Base-by-base conservation (phyloP, 2,329 filamentous ascomycete species). In the Gaeumannomyces tritici region DNA sequence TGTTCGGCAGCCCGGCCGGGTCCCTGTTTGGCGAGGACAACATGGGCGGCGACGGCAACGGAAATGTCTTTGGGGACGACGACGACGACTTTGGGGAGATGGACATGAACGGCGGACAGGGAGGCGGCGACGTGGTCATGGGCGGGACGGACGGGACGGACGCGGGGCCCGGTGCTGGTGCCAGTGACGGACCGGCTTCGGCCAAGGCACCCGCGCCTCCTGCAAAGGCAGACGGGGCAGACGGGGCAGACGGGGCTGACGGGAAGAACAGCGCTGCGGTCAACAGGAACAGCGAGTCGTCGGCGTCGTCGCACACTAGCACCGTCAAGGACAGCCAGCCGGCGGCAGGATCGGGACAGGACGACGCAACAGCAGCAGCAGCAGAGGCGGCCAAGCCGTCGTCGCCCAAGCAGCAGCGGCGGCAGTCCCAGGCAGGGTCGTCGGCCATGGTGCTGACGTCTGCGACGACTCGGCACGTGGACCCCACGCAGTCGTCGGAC, bases 11-110 rank as follows among this genome's bases (percentile, higher is more conserved):
- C 67, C 85, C 87, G 26, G 86, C 83, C 0, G 91, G 92, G 58
- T 96, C 92, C 2, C 79, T 99, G 1, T 99, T 98, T 72, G 95
- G 93, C 2, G 92, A 96, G 67, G 88, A 83, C 62, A 68, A 77
- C 12, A 75, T 77, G 18, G 72, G 87, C 74, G 71, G 80, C 73
- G 35, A 59, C n/a, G 59, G 59, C 8, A 58, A 33, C 56, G 56
- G 56, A 4, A 73, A 82, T 28, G 87, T 84, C 5, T 96, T 91
- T 71, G 89, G 84, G 0, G 87, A 89, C 15, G 91, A 96, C 56
- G 91, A 96, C 55, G 91, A 96, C 63, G 88, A 92, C 67, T 47
- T 51, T 90, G 47, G 35, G 24, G 59, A 87, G 62, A 88, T 96
- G 74, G 86, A 86, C 51, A 79, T 81, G 70, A 75, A 75, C 62